Conservation (phyloP, 345 rosid genomes). For the Limnanthes douglasii region DNA sequence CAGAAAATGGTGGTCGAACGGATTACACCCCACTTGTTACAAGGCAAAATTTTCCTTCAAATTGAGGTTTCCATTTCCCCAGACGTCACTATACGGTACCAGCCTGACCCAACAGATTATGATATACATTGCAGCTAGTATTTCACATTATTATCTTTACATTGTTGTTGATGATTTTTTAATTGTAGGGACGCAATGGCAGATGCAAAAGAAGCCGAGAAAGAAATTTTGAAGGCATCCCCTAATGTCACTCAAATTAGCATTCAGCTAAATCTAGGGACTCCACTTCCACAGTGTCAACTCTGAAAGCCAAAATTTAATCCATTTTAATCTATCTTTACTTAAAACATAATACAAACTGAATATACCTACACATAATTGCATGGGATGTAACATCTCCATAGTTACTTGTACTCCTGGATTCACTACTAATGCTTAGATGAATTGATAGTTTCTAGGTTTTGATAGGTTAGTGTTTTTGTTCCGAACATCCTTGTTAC, state of each 20-base stretch:
- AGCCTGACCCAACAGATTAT: neutral
- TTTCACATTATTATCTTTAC: neutral
- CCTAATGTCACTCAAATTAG: conserved; percentile 30
- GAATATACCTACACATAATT: no score
- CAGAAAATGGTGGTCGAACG: conserved; percentile 61
- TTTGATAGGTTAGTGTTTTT: no score
- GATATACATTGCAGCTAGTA: neutral
- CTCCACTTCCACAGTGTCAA: conserved; percentile 15
- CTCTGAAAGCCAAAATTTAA: no score
- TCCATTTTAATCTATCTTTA: no score
- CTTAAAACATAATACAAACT: no score
- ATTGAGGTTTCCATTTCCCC: conserved; percentile 23
- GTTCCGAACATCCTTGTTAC: no score
- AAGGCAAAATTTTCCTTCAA: conserved; percentile 41
- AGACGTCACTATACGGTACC: conserved; percentile 19
- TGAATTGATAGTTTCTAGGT: no score
- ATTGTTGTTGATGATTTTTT: conserved; percentile 6
- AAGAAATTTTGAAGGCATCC: conserved; percentile 30
- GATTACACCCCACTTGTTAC: conserved; percentile 47
- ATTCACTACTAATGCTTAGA: no score
- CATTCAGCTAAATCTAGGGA: conserved; percentile 41
- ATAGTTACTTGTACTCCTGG: no score
- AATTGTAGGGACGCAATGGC: conserved; percentile 39
- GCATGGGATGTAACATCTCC: no score
- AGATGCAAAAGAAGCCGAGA: conserved; percentile 41